Evolutionary conservation across 2,329 filamentous ascomycete species (phyloP).

Genomic region (Fusarium sp.): DNA sequence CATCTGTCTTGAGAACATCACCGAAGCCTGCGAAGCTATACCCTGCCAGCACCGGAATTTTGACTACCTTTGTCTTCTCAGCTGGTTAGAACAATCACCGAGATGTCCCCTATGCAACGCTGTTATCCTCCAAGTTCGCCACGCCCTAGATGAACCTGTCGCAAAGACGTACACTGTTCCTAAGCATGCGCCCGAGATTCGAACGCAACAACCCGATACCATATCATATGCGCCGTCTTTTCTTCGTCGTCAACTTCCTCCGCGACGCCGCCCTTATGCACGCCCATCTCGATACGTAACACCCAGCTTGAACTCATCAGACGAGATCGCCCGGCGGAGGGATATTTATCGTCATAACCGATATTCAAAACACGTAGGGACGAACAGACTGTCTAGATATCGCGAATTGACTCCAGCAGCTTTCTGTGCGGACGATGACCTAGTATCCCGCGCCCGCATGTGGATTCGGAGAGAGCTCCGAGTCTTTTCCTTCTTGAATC

Average conservation of each 20-base stretch:
- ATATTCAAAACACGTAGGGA: slow-evolving; percentile 84
- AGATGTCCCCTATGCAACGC: slow-evolving; percentile 83
- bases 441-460: slow-evolving; percentile 79
- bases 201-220: background rate
- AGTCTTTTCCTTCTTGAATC: slow-evolving; percentile 79
- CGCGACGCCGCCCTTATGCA: slow-evolving; percentile 17
- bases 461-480: slow-evolving; percentile 87
- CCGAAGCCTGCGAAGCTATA: slow-evolving; percentile 75
- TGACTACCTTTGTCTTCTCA: slow-evolving; percentile 85
- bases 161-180: slow-evolving; percentile 65
- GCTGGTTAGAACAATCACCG: slow-evolving; percentile 79
- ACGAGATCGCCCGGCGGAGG: slow-evolving; percentile 64
- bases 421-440: slow-evolving; percentile 71
- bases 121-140: slow-evolving; percentile 68
- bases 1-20: slow-evolving; percentile 84
- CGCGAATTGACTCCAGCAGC: slow-evolving; percentile 75
- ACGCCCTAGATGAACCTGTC: slow-evolving; percentile 65
- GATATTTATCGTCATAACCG: slow-evolving; percentile 77
- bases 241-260: slow-evolving; percentile 1
- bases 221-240: slow-evolving; percentile 8
- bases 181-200: slow-evolving; percentile 47
- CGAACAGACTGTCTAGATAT: slow-evolving; percentile 81
- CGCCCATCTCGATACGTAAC: slow-evolving; percentile 14
- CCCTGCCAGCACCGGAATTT: slow-evolving; percentile 86
- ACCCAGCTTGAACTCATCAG: slow-evolving; percentile 10